phyloP scores from a whole-genome alignment of 305 asterid species.

The Fraxinus angustifolia region DNA sequence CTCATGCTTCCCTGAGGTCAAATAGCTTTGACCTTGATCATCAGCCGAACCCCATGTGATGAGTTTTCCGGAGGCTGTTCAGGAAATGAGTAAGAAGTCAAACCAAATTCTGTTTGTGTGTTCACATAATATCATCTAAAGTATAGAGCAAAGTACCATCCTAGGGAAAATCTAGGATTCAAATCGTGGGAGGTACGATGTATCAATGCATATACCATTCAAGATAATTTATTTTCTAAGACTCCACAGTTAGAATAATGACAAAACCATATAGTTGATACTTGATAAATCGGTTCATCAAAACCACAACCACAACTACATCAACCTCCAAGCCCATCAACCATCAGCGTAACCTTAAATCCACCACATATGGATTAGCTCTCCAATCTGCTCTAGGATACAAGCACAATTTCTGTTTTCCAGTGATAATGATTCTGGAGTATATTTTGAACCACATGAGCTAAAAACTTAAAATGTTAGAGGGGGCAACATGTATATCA shows the following conservation, averaged over 20 bases:
- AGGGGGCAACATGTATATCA: background rate
- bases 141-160: background rate
- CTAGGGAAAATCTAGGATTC: background rate
- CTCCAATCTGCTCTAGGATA: background rate
- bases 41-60: conserved; percentile 76
- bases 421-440: background rate
- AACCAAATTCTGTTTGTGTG: conserved; percentile 2
- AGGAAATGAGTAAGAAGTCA: background rate
- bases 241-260: background rate
- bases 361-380: background rate
- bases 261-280: background rate
- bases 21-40: conserved; percentile 75
- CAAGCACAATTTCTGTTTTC: background rate
- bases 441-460: background rate
- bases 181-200: background rate
- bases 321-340: background rate
- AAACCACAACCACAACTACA: background rate
- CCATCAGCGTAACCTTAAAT: background rate
- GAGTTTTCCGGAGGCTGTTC: conserved; percentile 50
- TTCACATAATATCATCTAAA: background rate
- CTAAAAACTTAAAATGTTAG: background rate
- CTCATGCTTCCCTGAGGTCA: conserved; percentile 76
- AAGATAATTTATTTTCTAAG: background rate
- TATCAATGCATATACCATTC: background rate
- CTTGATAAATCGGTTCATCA: background rate